phyloP scores from a whole-genome alignment of 352 stramenopile genomes.

The Peronospora belbahrii region DNA sequence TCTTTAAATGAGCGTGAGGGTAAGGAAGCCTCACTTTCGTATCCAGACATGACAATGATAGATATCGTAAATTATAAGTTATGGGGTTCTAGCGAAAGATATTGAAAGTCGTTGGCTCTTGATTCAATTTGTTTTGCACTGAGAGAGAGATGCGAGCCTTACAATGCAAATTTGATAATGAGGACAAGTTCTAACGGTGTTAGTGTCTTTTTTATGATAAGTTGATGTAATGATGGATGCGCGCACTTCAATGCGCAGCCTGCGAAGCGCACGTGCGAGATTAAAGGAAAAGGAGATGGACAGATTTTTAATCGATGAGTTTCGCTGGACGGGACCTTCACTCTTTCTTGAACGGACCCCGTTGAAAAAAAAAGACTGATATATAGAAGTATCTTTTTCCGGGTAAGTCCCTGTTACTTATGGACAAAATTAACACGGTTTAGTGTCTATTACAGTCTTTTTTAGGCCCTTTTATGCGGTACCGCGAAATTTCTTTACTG shows the following conservation, averaged over 20 bases:
- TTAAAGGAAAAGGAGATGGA: slow-evolving; percentile 13
- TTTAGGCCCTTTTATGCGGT: no score
- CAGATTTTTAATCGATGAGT: slow-evolving; percentile 15
- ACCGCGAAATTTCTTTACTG: no score
- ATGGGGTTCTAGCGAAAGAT: no score
- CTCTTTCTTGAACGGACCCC: not conserved
- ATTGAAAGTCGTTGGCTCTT: no score
- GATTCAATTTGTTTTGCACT: no score
- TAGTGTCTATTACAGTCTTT: no score
- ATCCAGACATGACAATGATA: slow-evolving; percentile 29
- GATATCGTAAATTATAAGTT: not conserved
- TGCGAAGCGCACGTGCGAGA: slow-evolving; percentile 19
- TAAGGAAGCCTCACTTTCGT: slow-evolving; percentile 25
- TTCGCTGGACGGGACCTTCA: slow-evolving; percentile 22
- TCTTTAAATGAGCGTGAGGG: slow-evolving; percentile 25
- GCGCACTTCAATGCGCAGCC: slow-evolving; percentile 18
- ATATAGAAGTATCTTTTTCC: no score
- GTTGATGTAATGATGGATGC: slow-evolving; percentile 15
- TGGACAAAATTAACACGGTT: not conserved
- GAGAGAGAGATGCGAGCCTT: slow-evolving; percentile 5
- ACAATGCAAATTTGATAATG: slow-evolving; percentile 26
- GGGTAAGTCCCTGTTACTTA: not conserved
- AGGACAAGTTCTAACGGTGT: not conserved
- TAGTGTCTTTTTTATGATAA: not conserved
- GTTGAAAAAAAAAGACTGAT: not conserved